Evolutionary conservation across 2,329 filamentous ascomycete species (phyloP).

Genomic region (Trichoderma hamatum): DNA sequence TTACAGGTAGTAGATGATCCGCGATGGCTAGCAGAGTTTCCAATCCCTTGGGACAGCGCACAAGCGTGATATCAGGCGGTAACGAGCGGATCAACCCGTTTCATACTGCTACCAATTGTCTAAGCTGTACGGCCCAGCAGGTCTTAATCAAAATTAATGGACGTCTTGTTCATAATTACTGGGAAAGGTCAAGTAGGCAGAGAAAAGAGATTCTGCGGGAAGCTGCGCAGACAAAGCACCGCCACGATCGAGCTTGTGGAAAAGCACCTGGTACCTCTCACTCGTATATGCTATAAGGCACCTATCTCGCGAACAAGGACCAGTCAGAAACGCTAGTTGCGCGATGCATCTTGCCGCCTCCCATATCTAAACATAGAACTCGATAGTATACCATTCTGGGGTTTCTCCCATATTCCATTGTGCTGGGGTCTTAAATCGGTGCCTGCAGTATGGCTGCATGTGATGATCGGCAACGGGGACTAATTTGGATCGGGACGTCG

Average conservation of each 20-base stretch:
- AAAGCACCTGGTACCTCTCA: background rate
- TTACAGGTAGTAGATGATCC: background rate
- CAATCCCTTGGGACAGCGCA: background rate
- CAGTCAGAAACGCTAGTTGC: background rate
- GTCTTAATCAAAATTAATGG: background rate
- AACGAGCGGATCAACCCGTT: background rate
- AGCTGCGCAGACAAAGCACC: background rate
- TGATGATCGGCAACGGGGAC: no score
- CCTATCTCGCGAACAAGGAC: background rate
- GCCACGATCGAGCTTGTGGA: background rate
- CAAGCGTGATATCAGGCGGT: background rate
- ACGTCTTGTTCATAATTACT: background rate
- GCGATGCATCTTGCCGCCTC: background rate
- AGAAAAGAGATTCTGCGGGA: background rate
- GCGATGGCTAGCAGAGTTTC: background rate
- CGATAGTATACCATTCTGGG: background rate
- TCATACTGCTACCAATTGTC: background rate
- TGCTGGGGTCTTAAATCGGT: background rate
- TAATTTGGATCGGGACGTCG: background rate
- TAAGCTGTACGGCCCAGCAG: background rate
- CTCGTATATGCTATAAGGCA: background rate
- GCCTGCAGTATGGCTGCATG: background rate
- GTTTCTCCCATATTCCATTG: background rate
- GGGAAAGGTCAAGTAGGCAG: background rate
- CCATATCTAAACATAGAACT: background rate